phyloP scores from a whole-genome alignment of 345 rosid species.

The Lenwebbia sp. region DNA sequence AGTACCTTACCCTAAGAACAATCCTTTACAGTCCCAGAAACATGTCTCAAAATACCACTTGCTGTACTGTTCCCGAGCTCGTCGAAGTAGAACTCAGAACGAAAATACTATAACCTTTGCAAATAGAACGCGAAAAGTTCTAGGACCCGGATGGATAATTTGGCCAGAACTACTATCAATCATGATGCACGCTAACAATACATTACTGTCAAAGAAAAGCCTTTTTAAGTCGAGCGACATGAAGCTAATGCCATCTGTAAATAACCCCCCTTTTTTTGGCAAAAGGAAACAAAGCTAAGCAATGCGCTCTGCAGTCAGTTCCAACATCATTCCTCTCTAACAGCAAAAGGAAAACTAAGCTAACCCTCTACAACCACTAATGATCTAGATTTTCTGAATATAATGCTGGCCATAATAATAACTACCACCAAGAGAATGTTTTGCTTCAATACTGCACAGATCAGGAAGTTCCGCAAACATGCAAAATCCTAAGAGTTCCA shows the following conservation, averaged over 20 bases:
- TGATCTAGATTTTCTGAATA: neutral
- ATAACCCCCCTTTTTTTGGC: neutral
- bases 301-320: neutral
- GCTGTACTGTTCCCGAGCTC: neutral
- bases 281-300: neutral
- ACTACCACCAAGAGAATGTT: neutral
- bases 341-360: neutral
- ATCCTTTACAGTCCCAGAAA: neutral
- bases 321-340: neutral
- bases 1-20: neutral
- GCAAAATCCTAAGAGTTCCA: neutral
- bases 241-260: neutral
- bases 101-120: neutral
- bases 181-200: neutral
- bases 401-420: neutral
- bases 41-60: neutral
- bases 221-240: neutral
- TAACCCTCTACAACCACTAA: neutral
- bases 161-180: neutral
- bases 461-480: neutral
- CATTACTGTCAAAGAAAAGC: neutral
- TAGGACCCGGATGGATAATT: neutral
- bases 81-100: neutral
- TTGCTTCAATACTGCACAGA: neutral
- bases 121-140: neutral